These are phyloP conservation scores for Fusarium oxysporum DNA, from an alignment of 2,329 filamentous ascomycete genomes.

Conservation along the genomic window DNA sequence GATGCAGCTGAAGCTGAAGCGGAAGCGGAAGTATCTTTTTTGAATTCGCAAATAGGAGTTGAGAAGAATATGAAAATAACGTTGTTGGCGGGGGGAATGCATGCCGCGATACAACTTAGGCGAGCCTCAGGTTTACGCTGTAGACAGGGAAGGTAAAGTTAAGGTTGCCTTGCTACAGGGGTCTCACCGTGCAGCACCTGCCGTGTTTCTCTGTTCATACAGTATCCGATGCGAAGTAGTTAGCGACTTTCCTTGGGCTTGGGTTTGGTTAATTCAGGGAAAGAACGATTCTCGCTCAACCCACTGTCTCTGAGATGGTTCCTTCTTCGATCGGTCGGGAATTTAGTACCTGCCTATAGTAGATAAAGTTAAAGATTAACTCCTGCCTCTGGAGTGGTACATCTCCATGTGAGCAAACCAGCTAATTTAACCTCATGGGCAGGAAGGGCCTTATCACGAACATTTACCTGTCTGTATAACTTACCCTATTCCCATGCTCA, in stretches of 20 bases:
- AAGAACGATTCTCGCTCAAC: background rate
- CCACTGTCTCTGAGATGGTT: background rate
- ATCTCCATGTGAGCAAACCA: background rate
- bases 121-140: conserved; percentile 37
- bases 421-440: background rate
- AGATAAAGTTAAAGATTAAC: conserved; percentile 31
- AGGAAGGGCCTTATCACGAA: background rate
- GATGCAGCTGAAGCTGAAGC: conserved; percentile 10
- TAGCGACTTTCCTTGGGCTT: background rate
- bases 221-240: background rate
- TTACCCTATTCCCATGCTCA: background rate
- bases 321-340: background rate
- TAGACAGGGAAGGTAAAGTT: conserved; percentile 28
- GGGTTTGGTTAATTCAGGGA: background rate
- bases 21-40: conserved; percentile 19
- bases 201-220: background rate
- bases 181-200: conserved; percentile 10
- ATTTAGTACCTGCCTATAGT: background rate
- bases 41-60: conserved; percentile 34
- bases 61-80: conserved; percentile 12
- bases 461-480: background rate
- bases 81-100: conserved; percentile 28
- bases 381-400: conserved; percentile 11
- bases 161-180: conserved; percentile 29
- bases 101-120: conserved; percentile 34